Base-by-base conservation (phyloP, 352 stramenopile genomes). In the Globisporangium megalacanthum region DNA sequence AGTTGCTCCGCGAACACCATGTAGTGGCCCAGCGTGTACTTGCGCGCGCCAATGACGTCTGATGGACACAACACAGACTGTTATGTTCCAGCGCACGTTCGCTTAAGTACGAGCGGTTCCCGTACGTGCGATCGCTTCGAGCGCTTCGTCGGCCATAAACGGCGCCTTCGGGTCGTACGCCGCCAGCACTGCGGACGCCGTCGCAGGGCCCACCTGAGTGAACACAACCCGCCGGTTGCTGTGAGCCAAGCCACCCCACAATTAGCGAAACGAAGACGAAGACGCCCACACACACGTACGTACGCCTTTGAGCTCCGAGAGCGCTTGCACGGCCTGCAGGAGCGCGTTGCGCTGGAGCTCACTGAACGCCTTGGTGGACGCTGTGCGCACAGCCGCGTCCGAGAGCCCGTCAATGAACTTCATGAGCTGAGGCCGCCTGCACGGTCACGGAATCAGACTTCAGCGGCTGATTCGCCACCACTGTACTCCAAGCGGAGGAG, bases 61-160 rank as follows among this genome's bases (percentile, higher is more conserved):
- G 48, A n/a, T 48, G 11, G 41, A 47, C 3, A 47, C 33, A 37
- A 11, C 20, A 37, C 25, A 29, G 2, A 29, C 25, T 29, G 25
- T 29, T 29, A 4, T 1, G 25, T 29, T 29, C 25, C 1, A 29
- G 25, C 25, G 1, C 25, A 29, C 25, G 25, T 39, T 39, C 35
- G 7, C 7, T 39, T 39, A 25, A 25, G 42, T 10, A 8, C 17
- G 6, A 11, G 4, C 42, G 6, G 6, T n/a, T 22, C 15, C 56
- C 65, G 45, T 55, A 88, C 77, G 60, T 6, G 80, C 77, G 37
- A 91, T 66, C 1, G 83, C 83, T 33, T 93, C 81, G 20, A 91
- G 66, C 15, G 80, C 83, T 65, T 93, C 83, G 52, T 93, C 83
- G 20, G 68, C 77, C 83, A 93, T 93, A 58, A 93, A 91, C 19